phyloP scores from a whole-genome alignment of 331 rosid species.

The Malus hybrid region DNA sequence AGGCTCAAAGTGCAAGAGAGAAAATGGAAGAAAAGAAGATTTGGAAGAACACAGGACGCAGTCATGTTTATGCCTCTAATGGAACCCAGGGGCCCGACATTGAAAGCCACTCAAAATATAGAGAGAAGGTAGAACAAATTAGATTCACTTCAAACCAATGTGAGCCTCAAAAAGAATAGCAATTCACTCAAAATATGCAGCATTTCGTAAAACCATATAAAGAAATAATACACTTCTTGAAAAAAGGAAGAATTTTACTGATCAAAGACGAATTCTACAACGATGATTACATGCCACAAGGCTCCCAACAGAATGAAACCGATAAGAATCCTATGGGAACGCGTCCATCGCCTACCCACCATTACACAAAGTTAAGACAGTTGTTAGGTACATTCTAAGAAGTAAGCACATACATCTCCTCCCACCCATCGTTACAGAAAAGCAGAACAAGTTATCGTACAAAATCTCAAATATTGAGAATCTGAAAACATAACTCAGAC shows the following conservation, averaged over 20 bases:
- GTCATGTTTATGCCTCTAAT: background rate
- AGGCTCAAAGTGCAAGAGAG: slow-evolving; percentile 3
- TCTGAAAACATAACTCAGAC: background rate
- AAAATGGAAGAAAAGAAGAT: background rate
- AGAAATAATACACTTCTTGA: background rate
- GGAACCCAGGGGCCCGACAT: background rate
- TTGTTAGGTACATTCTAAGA: background rate
- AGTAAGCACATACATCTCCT: background rate
- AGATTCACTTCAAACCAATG: too few species aligned
- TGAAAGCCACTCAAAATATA: background rate
- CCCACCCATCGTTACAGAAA: background rate
- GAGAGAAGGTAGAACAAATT: background rate
- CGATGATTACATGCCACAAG: background rate
- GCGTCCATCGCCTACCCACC: background rate
- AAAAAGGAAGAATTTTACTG: background rate
- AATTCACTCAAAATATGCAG: background rate
- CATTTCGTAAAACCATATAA: background rate
- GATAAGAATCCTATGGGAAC: background rate
- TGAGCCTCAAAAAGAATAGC: background rate
- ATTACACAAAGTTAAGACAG: slow-evolving; percentile 1
- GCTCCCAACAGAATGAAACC: background rate
- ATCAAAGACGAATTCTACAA: slow-evolving; percentile 2
- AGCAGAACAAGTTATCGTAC: background rate
- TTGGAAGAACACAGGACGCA: background rate
- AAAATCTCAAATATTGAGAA: background rate